phyloP scores from a whole-genome alignment of 148 eudicot species.

The Dysphania ambrosioides region DNA sequence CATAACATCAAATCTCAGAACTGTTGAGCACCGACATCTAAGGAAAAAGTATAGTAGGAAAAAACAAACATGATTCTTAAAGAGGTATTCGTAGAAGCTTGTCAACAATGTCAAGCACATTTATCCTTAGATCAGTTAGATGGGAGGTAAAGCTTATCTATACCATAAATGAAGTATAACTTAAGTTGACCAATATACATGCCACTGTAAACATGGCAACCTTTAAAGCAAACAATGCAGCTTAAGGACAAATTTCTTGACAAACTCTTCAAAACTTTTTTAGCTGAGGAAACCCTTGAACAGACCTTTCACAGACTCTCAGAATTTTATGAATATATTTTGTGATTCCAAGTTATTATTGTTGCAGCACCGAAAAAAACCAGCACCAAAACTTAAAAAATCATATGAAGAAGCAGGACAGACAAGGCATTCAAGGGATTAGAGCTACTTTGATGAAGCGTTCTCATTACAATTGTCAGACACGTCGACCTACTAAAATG shows the following conservation, averaged over 20 bases:
- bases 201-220: neutral
- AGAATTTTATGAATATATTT: no score
- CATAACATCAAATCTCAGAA: slow-evolving; percentile 3
- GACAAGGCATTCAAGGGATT: no score
- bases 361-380: neutral
- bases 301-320: neutral
- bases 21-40: neutral
- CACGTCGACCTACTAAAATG: no score
- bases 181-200: neutral
- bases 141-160: neutral
- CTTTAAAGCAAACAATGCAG: neutral
- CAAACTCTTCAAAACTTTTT: neutral
- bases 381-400: neutral
- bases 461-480: no score
- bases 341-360: neutral
- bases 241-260: neutral
- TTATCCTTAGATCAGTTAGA: neutral
- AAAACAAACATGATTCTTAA: neutral
- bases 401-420: no score
- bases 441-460: no score
- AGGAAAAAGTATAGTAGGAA: neutral
- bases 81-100: neutral
- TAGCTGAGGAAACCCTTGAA: neutral
- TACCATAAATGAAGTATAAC: neutral
- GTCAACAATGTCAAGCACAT: neutral